Evolutionary conservation across 805 yeast species (phyloP), one percentile per base, ranked within the genome.

Genomic region (Ascoidea rubescens): DNA sequence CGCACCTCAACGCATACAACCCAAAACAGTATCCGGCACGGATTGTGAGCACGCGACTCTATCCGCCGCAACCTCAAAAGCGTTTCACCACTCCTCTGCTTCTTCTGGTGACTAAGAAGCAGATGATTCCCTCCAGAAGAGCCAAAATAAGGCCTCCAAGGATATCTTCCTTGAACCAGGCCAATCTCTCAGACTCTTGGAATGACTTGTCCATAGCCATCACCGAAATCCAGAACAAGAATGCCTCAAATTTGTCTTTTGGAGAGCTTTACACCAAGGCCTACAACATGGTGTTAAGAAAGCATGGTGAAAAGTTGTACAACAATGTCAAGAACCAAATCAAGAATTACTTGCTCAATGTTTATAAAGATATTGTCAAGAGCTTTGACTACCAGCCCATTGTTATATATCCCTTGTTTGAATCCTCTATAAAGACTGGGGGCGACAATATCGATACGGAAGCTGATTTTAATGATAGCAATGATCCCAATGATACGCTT

Each of bases 241-340:
- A 84, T 60, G 89, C 89, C 5, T 77, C 86, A 4, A 75, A 77
- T 53, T 68, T 89, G 31, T 84, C 93, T 1, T 89, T 87, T 62
- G 96, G 89, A 60, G 87, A 82, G 57, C 71, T 89, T 0, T 90
- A 90, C 64, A 69, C 95, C 51, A 79, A 80, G 31, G 86, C 95
- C 0, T 89, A 89, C 63, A 78, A 80, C 37, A 60, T 88, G 48
- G 96, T 88, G 1, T 66, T 88, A 33, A 70, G 83, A 53, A 87
- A 84, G 58, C 73, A 71, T 56, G 93, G 93, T 6, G 79, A 73
- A 45, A 70, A 70, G 58, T 66, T 87, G 1, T 87, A 87, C 59
- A 82, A 78, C 10, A 74, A 79, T 43, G 86, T 85, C 12, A 65
- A 73, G 31, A 58, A 55, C 3, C 66, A 78, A 30, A 72, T 87